Percentiles rank a stretch among this genome's conserved stretches.
Conservation (phyloP, 495 filamentous ascomycete species). For the Physcia stellaris region DNA sequence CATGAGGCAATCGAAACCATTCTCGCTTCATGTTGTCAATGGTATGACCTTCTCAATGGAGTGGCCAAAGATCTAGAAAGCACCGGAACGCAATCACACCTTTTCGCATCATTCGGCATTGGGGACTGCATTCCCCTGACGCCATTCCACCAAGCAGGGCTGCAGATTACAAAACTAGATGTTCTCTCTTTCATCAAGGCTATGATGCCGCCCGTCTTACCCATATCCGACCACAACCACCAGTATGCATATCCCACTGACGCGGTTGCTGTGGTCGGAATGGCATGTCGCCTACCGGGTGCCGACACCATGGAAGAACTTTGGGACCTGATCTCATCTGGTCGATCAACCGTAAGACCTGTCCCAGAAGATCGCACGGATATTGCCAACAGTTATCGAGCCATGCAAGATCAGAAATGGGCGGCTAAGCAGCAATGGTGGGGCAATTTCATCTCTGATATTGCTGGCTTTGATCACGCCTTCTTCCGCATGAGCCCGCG, state of each 20-base stretch:
- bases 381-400: conserved; percentile 4
- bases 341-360: conserved; percentile 5
- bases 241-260: conserved; percentile 2
- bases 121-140: conserved; percentile 20
- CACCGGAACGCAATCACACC: conserved; percentile 6
- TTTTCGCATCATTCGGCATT: conserved; percentile 19
- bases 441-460: conserved; percentile 32
- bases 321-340: conserved; percentile 23
- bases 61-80: conserved; percentile 16
- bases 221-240: not conserved
- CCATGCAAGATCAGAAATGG: conserved; percentile 3
- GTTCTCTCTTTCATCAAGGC: conserved; percentile 8
- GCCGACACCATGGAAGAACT: conserved; percentile 29
- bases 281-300: conserved; percentile 27
- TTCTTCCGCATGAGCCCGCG: conserved; percentile 37
- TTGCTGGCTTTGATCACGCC: conserved; percentile 35
- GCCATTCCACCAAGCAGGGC: conserved; percentile 16
- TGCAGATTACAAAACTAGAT: conserved; percentile 17
- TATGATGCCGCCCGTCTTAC: conserved; percentile 4
- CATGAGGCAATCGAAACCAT: conserved; percentile 20
- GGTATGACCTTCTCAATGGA: conserved; percentile 18
- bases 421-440: conserved; percentile 9
- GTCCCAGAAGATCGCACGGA: conserved; percentile 16
- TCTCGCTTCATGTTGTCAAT: conserved; percentile 23
- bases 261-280: conserved; percentile 28